These are phyloP conservation scores for Sporobolomyces phaffii DNA, from an alignment of 768 basidiomycete genomes.

Conservation along the genomic window DNA sequence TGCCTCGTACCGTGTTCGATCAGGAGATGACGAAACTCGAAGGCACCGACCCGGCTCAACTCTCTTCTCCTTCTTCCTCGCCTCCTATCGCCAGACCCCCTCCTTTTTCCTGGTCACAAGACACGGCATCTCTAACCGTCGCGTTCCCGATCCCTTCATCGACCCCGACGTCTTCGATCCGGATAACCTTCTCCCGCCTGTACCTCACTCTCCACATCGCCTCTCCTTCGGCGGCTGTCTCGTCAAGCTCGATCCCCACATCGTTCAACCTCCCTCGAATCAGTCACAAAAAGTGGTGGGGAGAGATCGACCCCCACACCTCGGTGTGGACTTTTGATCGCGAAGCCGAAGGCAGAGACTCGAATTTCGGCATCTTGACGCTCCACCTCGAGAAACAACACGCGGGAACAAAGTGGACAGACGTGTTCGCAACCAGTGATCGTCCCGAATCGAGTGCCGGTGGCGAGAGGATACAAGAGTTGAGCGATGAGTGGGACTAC, in stretches of 20 bases:
- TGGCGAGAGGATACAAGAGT: slow-evolving; percentile 42
- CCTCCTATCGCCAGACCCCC: slow-evolving; percentile 52
- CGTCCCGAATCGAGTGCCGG: too few species aligned
- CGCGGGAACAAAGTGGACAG: slow-evolving; percentile 76
- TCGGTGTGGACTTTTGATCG: slow-evolving; percentile 76
- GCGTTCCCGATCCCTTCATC: slow-evolving; percentile 73
- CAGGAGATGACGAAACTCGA: neutral
- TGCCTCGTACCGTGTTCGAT: neutral
- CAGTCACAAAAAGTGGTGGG: slow-evolving; percentile 68
- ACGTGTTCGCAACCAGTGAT: slow-evolving; percentile 59
- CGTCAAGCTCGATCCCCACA: neutral
- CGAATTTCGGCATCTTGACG: slow-evolving; percentile 59
- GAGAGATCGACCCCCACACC: slow-evolving; percentile 63
- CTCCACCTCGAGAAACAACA: slow-evolving; percentile 81
- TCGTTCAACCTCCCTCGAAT: slow-evolving; percentile 56
- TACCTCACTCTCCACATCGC: slow-evolving; percentile 61
- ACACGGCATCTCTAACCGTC: slow-evolving; percentile 71
- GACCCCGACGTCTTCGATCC: slow-evolving; percentile 61
- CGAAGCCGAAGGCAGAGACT: slow-evolving; percentile 66
- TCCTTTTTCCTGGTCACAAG: slow-evolving; percentile 91
- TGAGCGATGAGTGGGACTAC: slow-evolving; percentile 43
- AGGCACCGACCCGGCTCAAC: neutral
- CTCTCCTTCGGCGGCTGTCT: slow-evolving; percentile 37
- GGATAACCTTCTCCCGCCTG: slow-evolving; percentile 60
- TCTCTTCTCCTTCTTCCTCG: neutral